phyloP scores from a whole-genome alignment of 129 eudicot species.

The Apium graveolens region DNA sequence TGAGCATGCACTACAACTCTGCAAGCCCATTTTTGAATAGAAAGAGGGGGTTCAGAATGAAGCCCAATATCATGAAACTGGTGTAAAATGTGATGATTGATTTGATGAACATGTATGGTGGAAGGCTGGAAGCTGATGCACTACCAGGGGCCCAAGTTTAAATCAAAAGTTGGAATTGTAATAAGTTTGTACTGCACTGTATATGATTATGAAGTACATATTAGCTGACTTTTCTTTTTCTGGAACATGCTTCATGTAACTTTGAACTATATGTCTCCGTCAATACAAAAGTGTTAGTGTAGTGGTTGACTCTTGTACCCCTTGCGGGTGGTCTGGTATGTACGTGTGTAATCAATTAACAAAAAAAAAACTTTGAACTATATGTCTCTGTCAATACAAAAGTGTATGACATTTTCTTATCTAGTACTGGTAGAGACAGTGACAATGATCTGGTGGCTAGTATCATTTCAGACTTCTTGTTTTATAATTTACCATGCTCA shows the following conservation, averaged over 20 bases:
- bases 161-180: background rate
- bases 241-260: background rate
- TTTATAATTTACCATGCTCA: background rate
- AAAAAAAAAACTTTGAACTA: background rate
- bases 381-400: background rate
- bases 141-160: background rate
- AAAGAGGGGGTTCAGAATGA: background rate
- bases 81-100: background rate
- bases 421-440: background rate
- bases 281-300: too few relatives aligned
- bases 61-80: background rate
- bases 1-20: background rate
- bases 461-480: background rate
- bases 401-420: background rate
- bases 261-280: background rate
- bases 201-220: background rate
- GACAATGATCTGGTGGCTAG: background rate
- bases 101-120: background rate
- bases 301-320: too few relatives aligned
- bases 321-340: too few relatives aligned
- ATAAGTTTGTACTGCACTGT: background rate
- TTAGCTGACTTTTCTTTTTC: background rate
- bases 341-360: too few relatives aligned
- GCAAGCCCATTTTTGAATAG: background rate
- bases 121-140: constrained; percentile 1